phyloP scores from a whole-genome alignment of 2,329 filamentous ascomycete genomes.

The Drechslerella coelobrocha region DNA sequence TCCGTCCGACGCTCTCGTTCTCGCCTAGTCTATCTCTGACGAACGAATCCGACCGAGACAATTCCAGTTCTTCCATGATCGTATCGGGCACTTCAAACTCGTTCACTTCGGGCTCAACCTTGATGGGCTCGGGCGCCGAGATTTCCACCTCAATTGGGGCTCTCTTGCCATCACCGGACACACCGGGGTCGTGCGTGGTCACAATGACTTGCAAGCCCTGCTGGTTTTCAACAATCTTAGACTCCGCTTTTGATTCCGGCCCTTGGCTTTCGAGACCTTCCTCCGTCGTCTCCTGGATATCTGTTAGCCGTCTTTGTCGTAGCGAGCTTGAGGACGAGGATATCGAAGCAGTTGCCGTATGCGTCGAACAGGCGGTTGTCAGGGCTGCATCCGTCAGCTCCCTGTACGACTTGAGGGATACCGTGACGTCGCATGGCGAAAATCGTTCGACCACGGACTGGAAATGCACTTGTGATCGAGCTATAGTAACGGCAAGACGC shows the following conservation, averaged over 20 bases:
- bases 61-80: slow-evolving; percentile 14
- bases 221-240: slow-evolving; percentile 40
- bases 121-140: slow-evolving; percentile 45
- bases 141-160: slow-evolving; percentile 50
- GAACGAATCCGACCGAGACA: slow-evolving; percentile 33
- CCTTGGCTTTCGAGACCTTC: slow-evolving; percentile 63
- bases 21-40: slow-evolving; percentile 1
- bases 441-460: slow-evolving; percentile 73
- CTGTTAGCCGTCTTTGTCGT: slow-evolving; percentile 77
- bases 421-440: slow-evolving; percentile 82
- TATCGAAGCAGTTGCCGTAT: slow-evolving; percentile 83
- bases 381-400: slow-evolving; percentile 88
- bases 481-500: too few relatives aligned
- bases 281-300: slow-evolving; percentile 92
- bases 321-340: slow-evolving; percentile 84
- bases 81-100: slow-evolving; percentile 37
- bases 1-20: slow-evolving; percentile 47
- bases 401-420: slow-evolving; percentile 75
- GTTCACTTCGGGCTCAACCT: slow-evolving; percentile 35
- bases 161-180: slow-evolving; percentile 51
- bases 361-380: slow-evolving; percentile 84
- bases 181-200: slow-evolving; percentile 54
- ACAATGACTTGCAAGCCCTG: slow-evolving; percentile 54
- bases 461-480: slow-evolving; percentile 66
- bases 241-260: slow-evolving; percentile 24